These are phyloP conservation scores for Hamigera avellanea DNA, from an alignment of 495 filamentous ascomycete species.

Conservation along the genomic window DNA sequence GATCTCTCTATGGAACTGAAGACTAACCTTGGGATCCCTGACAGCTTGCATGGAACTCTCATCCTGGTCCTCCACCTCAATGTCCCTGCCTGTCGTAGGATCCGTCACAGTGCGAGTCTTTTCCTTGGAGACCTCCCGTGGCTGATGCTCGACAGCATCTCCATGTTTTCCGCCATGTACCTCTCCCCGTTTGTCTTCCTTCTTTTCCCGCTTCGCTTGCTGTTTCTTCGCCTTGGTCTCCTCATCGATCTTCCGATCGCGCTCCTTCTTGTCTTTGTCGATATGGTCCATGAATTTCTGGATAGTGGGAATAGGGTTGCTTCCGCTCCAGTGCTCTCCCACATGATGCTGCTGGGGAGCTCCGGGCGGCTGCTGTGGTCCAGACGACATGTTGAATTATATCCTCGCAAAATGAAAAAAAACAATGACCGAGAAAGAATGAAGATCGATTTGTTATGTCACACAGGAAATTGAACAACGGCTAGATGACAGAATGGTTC, in stretches of 20 bases:
- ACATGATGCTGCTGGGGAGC: constrained; percentile 14
- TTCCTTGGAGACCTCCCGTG: constrained; percentile 31
- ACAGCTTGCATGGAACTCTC: constrained; percentile 57
- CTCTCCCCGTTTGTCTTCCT: constrained; percentile 21
- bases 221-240: constrained; percentile 26
- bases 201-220: constrained; percentile 19
- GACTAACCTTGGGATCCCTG: constrained; percentile 51
- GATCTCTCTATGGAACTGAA: background rate
- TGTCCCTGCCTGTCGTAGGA: constrained; percentile 73
- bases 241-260: constrained; percentile 56
- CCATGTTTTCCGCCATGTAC: constrained; percentile 24
- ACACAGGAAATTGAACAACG: no score
- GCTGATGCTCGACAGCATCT: constrained; percentile 25
- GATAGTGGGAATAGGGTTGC: constrained; percentile 76
- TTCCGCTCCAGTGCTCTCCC: constrained; percentile 33
- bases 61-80: constrained; percentile 77
- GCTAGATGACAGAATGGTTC: no score
- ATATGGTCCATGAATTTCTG: constrained; percentile 69
- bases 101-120: constrained; percentile 67
- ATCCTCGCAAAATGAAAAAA: background rate
- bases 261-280: constrained; percentile 64
- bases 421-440: no score
- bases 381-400: background rate
- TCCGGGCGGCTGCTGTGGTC: background rate
- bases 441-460: no score